phyloP scores from a whole-genome alignment of 2,329 filamentous ascomycete species.

The Ilyonectria mors-panacis region DNA sequence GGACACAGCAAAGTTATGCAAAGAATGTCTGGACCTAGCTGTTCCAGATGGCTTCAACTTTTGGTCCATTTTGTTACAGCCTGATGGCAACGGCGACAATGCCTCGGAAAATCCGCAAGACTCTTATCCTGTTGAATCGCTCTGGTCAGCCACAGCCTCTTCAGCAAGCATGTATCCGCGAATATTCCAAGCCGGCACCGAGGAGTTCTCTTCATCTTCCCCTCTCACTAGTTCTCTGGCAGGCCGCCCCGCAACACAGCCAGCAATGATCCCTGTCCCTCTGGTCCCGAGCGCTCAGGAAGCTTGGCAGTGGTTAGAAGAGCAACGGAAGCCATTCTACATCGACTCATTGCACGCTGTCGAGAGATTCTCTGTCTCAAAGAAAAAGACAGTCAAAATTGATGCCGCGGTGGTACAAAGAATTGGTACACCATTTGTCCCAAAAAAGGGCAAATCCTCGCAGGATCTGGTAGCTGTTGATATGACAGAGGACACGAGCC shows the following conservation, averaged over 20 bases:
- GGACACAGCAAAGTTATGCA: slow-evolving; percentile 25
- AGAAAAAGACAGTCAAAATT: neutral
- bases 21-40: slow-evolving; percentile 1
- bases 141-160: neutral
- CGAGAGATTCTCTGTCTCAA: neutral
- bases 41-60: slow-evolving; percentile 19
- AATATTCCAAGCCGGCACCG: slow-evolving; percentile 11
- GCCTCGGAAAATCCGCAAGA: neutral
- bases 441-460: neutral
- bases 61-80: slow-evolving; percentile 10
- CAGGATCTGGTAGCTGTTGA: neutral
- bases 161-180: slow-evolving; percentile 4
- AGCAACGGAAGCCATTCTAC: slow-evolving; percentile 31
- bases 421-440: neutral
- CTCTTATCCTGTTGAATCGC: too few relatives aligned
- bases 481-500: neutral
- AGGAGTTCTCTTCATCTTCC: neutral
- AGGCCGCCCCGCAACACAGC: neutral
- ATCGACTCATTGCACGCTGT: slow-evolving; percentile 32
- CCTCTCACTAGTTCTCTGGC: neutral
- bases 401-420: slow-evolving; percentile 8
- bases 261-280: neutral
- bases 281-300: neutral
- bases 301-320: slow-evolving; percentile 30
- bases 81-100: neutral